Evolutionary conservation across 2,329 filamentous ascomycete species (phyloP).

Genomic region (Aspergillus sp.): DNA sequence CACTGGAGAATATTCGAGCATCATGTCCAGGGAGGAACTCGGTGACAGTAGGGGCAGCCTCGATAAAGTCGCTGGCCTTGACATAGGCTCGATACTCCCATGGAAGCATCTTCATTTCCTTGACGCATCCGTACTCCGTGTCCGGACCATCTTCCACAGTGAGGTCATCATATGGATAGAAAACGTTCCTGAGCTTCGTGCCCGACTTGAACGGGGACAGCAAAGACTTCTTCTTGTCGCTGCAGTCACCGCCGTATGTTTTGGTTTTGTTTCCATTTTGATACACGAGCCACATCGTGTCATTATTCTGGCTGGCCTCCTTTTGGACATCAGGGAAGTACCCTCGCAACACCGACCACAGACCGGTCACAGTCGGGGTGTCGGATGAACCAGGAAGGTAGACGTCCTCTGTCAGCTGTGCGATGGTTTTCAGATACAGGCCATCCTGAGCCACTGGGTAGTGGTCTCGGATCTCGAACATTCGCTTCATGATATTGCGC

Average conservation of each 20-base stretch:
- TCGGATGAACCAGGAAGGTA: slow-evolving; percentile 54
- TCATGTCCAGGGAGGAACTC: slow-evolving; percentile 63
- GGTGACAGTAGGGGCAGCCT: slow-evolving; percentile 59
- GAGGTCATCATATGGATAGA: slow-evolving; percentile 61
- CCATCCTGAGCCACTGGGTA: slow-evolving; percentile 64
- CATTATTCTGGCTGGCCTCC: slow-evolving; percentile 44
- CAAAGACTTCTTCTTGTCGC: slow-evolving; percentile 48
- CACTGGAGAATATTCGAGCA: slow-evolving; percentile 52
- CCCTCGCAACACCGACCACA: slow-evolving; percentile 61
- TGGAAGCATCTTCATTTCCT: slow-evolving; percentile 22
- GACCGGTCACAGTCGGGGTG: slow-evolving; percentile 56
- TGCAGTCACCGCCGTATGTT: slow-evolving; percentile 60
- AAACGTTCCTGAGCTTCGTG: slow-evolving; percentile 61
- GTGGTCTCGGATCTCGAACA: slow-evolving; percentile 60
- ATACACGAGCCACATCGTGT: slow-evolving; percentile 48
- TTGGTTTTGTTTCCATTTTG: slow-evolving; percentile 49
- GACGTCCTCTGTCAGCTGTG: slow-evolving; percentile 55
- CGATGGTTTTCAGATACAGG: slow-evolving; percentile 52
- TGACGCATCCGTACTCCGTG: slow-evolving; percentile 55
- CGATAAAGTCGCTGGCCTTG: slow-evolving; percentile 38
- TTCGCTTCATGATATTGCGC: slow-evolving; percentile 60
- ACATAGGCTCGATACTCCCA: too few species aligned
- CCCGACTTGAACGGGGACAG: slow-evolving; percentile 57
- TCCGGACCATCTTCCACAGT: slow-evolving; percentile 49
- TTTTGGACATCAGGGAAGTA: slow-evolving; percentile 54